phyloP scores from a whole-genome alignment of 805 yeast genomes.

The Cyberlindnera euphorbiiphila region DNA sequence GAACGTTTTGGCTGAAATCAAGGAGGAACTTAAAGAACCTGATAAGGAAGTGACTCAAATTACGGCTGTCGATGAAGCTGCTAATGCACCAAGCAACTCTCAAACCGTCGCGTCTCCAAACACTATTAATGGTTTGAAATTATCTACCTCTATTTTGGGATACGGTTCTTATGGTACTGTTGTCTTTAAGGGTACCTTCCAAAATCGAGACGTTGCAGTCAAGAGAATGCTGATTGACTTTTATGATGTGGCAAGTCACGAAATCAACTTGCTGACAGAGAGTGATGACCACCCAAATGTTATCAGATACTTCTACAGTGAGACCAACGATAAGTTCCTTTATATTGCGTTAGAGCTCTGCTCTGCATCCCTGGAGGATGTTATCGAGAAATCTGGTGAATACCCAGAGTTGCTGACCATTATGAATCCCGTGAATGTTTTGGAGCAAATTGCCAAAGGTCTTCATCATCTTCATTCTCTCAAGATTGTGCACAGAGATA shows the following conservation, averaged over 20 bases:
- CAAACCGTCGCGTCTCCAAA: constrained; percentile 5
- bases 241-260: constrained; percentile 91
- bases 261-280: constrained; percentile 80
- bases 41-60: not conserved
- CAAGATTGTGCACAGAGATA: constrained; percentile 90
- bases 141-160: constrained; percentile 78
- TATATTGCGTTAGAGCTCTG: constrained; percentile 94
- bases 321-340: constrained; percentile 78
- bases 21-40: constrained; percentile 5
- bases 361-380: constrained; percentile 82
- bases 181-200: constrained; percentile 86
- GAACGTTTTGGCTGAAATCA: constrained; percentile 6
- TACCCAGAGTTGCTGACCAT: constrained; percentile 35
- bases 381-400: constrained; percentile 52
- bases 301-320: constrained; percentile 89
- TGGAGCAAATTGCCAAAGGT: constrained; percentile 80
- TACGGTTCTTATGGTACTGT: constrained; percentile 97
- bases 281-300: constrained; percentile 97
- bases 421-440: constrained; percentile 49
- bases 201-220: constrained; percentile 91
- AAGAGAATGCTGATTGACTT: constrained; percentile 91
- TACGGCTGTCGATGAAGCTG: not conserved
- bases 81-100: constrained; percentile 1
- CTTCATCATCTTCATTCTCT: constrained; percentile 81
- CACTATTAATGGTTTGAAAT: constrained; percentile 43